A percentile compares a stretch with the other conserved stretches of the same genome.
Conservation (phyloP, 495 filamentous ascomycete genomes). For the Xylaria flabelliformis region DNA sequence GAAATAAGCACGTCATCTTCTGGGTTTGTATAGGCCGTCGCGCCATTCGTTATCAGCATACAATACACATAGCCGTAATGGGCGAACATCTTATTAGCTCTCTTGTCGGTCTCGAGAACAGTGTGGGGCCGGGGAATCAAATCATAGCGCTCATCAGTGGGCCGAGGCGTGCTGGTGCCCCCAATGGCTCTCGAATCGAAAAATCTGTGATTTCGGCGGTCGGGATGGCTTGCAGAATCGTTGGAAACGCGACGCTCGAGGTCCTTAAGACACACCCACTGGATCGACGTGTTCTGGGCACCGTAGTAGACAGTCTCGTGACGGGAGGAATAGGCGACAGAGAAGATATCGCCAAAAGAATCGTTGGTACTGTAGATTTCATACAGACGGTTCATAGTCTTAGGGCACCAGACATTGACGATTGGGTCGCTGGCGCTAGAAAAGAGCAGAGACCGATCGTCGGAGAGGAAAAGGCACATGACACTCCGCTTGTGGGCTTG, state of each 20-base stretch:
- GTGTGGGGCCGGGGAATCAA: conserved; percentile 61
- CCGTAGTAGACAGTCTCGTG: conserved; percentile 88
- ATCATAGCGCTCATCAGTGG: conserved; percentile 56
- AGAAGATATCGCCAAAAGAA: conserved; percentile 89
- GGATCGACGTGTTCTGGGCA: conserved; percentile 92
- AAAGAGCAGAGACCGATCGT: conserved; percentile 78
- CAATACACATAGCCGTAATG: conserved; percentile 96
- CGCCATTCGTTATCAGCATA: conserved; percentile 79
- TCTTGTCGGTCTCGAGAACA: conserved; percentile 79
- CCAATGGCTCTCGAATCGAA: conserved; percentile 91
- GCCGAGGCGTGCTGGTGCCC: conserved; percentile 75
- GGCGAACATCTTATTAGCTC: conserved; percentile 84
- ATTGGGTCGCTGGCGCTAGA: conserved; percentile 94
- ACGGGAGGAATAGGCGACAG: conserved; percentile 79
- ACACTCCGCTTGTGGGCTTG: conserved; percentile 91
- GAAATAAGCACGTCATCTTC: conserved; percentile 84
- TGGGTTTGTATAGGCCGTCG: conserved; percentile 63
- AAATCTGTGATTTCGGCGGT: conserved; percentile 85
- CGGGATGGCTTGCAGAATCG: conserved; percentile 73
- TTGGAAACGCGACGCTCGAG: conserved; percentile 59
- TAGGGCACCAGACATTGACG: conserved; percentile 74
- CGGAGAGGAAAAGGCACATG: conserved; percentile 79
- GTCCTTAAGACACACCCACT: conserved; percentile 63
- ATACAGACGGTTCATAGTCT: conserved; percentile 63
- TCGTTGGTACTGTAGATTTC: conserved; percentile 94